Evolutionary conservation across 1,284 basidiomycete genomes (phyloP), one percentile per base, ranked within the genome.

Genomic region (Xerocomus tenax): DNA sequence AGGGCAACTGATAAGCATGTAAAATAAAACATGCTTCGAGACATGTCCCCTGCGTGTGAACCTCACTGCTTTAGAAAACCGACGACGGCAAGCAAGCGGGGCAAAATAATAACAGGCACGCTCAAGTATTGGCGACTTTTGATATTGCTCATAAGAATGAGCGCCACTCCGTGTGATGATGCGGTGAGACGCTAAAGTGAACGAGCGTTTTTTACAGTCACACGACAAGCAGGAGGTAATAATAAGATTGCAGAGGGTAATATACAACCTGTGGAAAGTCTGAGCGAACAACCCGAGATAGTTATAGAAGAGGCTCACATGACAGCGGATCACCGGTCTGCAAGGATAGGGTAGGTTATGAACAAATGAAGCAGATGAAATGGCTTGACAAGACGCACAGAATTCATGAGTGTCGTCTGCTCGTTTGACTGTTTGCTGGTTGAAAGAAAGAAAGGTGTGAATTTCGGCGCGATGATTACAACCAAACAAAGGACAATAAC

Each of bases 341-440:
- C 18, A 54, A 16, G 19, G n/a, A 35, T 40, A 9, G 23, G 12
- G 12, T 5, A 23, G 3, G 10, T 36, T 18, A 15, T 53, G 21
- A 58, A 43, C n/a, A 3, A 54, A 25, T 1, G 9, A 36, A 16
- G 15, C 30, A 42, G 4, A 42, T 1, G 23, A 3, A 25, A 28
- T 28, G 16, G 8, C 29, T 35, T 25, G 42, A 35, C 21, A 15
- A 32, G 42, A 59, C 92, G 70, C 68, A 95, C 92, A 97, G 69
- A 97, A 97, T 59, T 95, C 93, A 71, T 87, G 87, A 42, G 91
- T 95, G 64, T 96, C 93, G 72, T 96, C 90, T 50, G 81, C 79
- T 60, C 87, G 78, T 76, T 95, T 96, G 79, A 96, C 89, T 45
- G 86, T 88, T 91, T 91, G 84, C 84, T 90, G 70, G 58, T 60